Conservation (phyloP, 2,329 filamentous ascomycete genomes). For the Paraconiothyrium brasiliense region DNA sequence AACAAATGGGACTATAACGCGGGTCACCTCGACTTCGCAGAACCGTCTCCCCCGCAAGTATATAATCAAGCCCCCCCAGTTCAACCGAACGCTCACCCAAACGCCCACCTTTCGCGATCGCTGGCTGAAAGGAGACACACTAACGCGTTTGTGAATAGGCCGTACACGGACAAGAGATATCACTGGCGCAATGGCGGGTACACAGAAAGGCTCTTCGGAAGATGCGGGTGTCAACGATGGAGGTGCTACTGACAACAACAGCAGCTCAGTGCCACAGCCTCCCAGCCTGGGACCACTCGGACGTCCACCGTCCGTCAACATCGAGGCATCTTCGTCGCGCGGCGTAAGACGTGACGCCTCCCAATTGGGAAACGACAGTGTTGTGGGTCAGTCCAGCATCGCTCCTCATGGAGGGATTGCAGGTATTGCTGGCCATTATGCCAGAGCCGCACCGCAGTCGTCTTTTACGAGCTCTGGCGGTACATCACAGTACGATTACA, state of each 20-base stretch:
- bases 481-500: not conserved
- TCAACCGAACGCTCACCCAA: not conserved
- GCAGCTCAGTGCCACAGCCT: not conserved
- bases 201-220: not conserved
- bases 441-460: conserved; percentile 3
- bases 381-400: not conserved
- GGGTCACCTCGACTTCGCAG: conserved; percentile 5
- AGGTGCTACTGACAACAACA: not conserved
- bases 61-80: not conserved
- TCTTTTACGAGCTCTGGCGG: not conserved
- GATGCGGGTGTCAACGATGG: not conserved
- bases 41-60: not conserved
- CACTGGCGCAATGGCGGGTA: not conserved
- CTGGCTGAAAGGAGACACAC: not conserved
- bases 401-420: not conserved
- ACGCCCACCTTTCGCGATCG: not conserved
- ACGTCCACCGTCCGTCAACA: no score
- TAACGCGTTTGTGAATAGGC: not conserved
- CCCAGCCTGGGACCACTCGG: no score
- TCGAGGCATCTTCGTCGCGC: not conserved
- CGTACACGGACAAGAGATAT: not conserved
- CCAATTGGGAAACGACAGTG: not conserved
- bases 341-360: not conserved
- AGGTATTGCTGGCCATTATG: conserved; percentile 1
- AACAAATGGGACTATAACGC: not conserved